These are phyloP conservation scores for Gyrodon lividus DNA, from an alignment of 768 basidiomycete genomes.

Conservation along the genomic window DNA sequence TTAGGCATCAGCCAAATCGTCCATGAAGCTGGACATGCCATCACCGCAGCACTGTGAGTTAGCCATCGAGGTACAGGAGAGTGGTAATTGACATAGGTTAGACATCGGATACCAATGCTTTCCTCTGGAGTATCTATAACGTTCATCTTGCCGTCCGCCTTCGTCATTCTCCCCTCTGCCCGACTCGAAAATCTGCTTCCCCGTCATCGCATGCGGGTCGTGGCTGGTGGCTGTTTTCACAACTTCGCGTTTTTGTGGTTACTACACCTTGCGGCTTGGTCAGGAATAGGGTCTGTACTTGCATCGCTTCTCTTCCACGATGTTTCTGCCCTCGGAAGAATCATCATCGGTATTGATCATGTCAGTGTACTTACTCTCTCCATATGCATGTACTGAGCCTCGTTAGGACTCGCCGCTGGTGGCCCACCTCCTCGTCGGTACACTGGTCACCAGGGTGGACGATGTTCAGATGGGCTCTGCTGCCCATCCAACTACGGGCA, in stretches of 20 bases:
- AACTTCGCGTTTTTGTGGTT: slow-evolving; percentile 63
- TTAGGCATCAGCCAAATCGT: slow-evolving; percentile 65
- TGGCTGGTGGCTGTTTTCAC: slow-evolving; percentile 76
- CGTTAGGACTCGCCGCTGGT: slow-evolving; percentile 59
- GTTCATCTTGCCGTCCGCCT: slow-evolving; percentile 69
- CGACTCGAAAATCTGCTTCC: slow-evolving; percentile 37
- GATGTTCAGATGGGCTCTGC: slow-evolving; percentile 47
- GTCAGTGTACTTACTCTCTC: slow-evolving; percentile 38
- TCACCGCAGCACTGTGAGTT: slow-evolving; percentile 72
- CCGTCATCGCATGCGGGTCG: slow-evolving; percentile 54
- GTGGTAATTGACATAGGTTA: slow-evolving; percentile 27
- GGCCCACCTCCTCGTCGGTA: slow-evolving; percentile 53
- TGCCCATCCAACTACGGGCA: slow-evolving; percentile 17
- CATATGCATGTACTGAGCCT: slow-evolving; percentile 6
- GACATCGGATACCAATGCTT: slow-evolving; percentile 63
- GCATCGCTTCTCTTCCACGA: slow-evolving; percentile 50
- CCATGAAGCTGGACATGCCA: slow-evolving; percentile 80
- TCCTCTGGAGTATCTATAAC: slow-evolving; percentile 62
- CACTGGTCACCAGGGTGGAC: slow-evolving; percentile 64
- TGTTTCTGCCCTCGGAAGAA: slow-evolving; percentile 47
- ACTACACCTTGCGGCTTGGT: slow-evolving; percentile 38
- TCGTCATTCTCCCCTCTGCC: slow-evolving; percentile 58
- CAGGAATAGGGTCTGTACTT: slow-evolving; percentile 26
- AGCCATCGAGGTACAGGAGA: neutral
- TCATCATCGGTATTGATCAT: slow-evolving; percentile 52